Percentiles rank a stretch among this genome's conserved stretches.
phyloP scores from a whole-genome alignment of 169 alveolate genomes.

The Ophryocystis elektroscirrha region DNA sequence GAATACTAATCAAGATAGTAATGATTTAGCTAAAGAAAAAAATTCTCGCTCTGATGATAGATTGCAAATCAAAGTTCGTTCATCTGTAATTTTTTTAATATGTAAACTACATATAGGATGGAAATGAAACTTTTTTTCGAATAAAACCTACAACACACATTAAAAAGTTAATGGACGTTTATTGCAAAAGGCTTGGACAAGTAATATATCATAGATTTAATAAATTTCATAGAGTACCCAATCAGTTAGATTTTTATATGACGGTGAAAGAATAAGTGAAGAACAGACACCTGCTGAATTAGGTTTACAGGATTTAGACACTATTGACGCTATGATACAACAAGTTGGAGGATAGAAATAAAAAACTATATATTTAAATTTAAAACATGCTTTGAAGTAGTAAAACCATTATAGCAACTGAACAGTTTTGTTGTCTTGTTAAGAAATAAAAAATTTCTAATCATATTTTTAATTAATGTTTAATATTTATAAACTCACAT shows the following conservation, averaged over 20 bases:
- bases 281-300: slow-evolving; percentile 71
- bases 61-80: slow-evolving; percentile 39
- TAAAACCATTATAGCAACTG: too few species aligned
- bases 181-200: slow-evolving; percentile 72
- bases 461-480: too few species aligned
- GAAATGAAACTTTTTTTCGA: slow-evolving; percentile 72
- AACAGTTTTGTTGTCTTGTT: too few species aligned
- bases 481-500: too few species aligned
- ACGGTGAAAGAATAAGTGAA: slow-evolving; percentile 79
- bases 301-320: slow-evolving; percentile 78
- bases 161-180: slow-evolving; percentile 80
- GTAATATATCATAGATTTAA: slow-evolving; percentile 42
- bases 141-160: slow-evolving; percentile 69
- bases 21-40: too few species aligned
- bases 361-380: too few species aligned
- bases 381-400: too few species aligned
- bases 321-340: slow-evolving; percentile 87
- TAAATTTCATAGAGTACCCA: neutral
- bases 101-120: slow-evolving; percentile 46
- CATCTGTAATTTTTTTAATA: slow-evolving; percentile 24
- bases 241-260: slow-evolving; percentile 77
- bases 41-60: slow-evolving; percentile 34
- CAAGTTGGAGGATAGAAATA: slow-evolving; percentile 93
- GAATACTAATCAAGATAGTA: too few species aligned
- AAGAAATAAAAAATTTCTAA: too few species aligned